Base-by-base conservation (phyloP, 371 early-diverging fungal species). In the Syncephalastrum sp. region DNA sequence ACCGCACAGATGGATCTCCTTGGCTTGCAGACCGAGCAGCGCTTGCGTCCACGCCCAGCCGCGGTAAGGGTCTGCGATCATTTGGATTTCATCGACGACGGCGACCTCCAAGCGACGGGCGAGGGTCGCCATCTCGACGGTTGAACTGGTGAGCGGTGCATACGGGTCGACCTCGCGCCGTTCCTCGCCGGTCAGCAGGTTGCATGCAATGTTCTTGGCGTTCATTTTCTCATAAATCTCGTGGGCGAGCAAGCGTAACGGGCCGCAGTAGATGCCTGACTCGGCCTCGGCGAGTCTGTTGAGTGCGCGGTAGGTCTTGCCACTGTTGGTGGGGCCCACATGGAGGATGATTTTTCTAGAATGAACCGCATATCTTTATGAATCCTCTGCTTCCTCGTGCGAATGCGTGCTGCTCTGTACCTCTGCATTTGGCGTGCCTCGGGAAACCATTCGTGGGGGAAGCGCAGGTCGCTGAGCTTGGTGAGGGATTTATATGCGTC, bases 41-140 rank as follows among this genome's bases (percentile, higher is more conserved):
- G 96, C 97, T 44, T 87, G 84, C 15, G 96, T 93, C 97, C 97
- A 98, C 12, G 96, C 97, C 95, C 94, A 97, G 1, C 98, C 98
- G 13, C 98, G 84, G 49, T 84, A 73, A 8, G 72, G 72, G 65
- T 97, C 96, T 0, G 81, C 82, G 57, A 97, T 88, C 92, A 98
- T 88, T 68, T 98, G 98, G 61, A 97, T 97, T 66, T 98, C 98
- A 66, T 98, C 98, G 15, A 98, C 75, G 1, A 98, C 95, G 0
- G 95, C 98, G 7, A 98, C 94, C 2, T 96, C 89, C 54, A 89
- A 64, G 3, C 63, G 61, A 21, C 68, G 61, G 14, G 61, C 68
- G 14, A 89, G 45, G 14, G 86, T 81, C 3, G 84, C 88, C 98
- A 98, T 96, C 70, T 98, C 98, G 15, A 97, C 84, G 0, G 98